Conservation (phyloP, 192 early-diverging fungal species). For the Coemansia sp. region DNA sequence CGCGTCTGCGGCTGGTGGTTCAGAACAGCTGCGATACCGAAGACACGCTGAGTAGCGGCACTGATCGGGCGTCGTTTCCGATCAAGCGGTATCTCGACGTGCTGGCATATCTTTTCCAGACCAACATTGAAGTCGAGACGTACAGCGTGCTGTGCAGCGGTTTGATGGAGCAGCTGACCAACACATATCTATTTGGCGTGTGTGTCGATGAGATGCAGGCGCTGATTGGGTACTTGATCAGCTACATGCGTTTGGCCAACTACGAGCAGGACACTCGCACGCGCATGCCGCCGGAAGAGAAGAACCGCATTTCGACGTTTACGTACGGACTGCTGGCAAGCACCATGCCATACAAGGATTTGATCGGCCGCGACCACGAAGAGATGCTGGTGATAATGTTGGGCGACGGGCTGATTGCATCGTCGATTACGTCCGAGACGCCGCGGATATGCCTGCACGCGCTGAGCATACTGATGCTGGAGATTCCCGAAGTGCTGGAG, state of each 20-base stretch:
- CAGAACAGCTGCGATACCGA: constrained; percentile 1
- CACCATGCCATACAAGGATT: constrained; percentile 46
- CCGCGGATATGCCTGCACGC: constrained; percentile 80
- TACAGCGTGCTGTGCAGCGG: constrained; percentile 64
- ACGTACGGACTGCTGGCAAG: constrained; percentile 31
- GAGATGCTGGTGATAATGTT: constrained; percentile 73
- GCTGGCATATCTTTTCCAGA: constrained; percentile 58
- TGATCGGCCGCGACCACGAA: constrained; percentile 62
- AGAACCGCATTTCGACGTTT: constrained; percentile 13
- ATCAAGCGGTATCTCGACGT: constrained; percentile 57
- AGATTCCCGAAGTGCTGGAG: constrained; percentile 73
- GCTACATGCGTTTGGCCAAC: constrained; percentile 51
- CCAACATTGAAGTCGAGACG: constrained; percentile 68
- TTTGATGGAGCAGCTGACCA: constrained; percentile 66
- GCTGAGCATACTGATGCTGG: constrained; percentile 72
- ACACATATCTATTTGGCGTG: constrained; percentile 68
- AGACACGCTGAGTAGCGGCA: neutral
- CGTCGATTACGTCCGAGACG: constrained; percentile 56
- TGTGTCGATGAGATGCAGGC: constrained; percentile 53
- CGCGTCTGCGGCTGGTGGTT: constrained; percentile 23
- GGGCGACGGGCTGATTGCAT: constrained; percentile 60
- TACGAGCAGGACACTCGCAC: constrained; percentile 21
- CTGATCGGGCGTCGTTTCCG: constrained; percentile 38
- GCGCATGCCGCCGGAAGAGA: constrained; percentile 17
- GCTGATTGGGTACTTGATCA: constrained; percentile 62